Evolutionary conservation across 108 stramenopile species (phyloP), one percentile per base, ranked within the genome.

Genomic region (Conticribra guillardii): DNA sequence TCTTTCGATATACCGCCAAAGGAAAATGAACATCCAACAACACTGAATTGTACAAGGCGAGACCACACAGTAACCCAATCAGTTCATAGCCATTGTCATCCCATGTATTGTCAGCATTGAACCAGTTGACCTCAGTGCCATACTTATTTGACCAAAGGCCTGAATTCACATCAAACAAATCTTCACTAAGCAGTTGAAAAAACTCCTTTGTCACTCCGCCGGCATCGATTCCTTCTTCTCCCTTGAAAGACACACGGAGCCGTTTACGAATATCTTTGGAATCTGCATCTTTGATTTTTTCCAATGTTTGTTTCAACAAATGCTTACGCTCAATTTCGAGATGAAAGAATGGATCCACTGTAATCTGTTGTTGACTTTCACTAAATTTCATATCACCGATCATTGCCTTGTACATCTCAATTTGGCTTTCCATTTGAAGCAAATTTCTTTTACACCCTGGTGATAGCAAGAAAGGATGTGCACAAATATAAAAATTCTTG

Each of bases 181-280:
- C 83, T 44, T 85, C 81, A 45, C 81, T 83, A 33, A 97, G 64
- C 7, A 98, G 84, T 65, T 97, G 96, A 59, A 96, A 96, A 74
- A 96, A 98, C 78, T 98, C 97, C 67, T 95, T 96, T 1, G 93
- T 89, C 2, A 97, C 96, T 8, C 97, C 97, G 16, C 97, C 97
- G 7, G 95, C 96, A 82, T 98, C 97, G 21, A 98, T 64, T 54
- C 96, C 97, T 22, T 92, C 92, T 76, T 98, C 97, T n/a, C 90
- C 94, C 54, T 89, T 82, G 71, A 97, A 96, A 14, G 81, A 79
- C 24, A 96, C 87, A 63, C 80, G 64, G 1, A 97, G 74, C 18
- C 81, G 82, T 56, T 94, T 94, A 31, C 85, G 79, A 1, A 96
- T 68, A 31, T 91, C 87, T 52, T 71, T 73, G 4, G 86, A 78